Evolutionary conservation across 1,284 basidiomycete genomes (phyloP).

Genomic region (Ustilago nuda): DNA sequence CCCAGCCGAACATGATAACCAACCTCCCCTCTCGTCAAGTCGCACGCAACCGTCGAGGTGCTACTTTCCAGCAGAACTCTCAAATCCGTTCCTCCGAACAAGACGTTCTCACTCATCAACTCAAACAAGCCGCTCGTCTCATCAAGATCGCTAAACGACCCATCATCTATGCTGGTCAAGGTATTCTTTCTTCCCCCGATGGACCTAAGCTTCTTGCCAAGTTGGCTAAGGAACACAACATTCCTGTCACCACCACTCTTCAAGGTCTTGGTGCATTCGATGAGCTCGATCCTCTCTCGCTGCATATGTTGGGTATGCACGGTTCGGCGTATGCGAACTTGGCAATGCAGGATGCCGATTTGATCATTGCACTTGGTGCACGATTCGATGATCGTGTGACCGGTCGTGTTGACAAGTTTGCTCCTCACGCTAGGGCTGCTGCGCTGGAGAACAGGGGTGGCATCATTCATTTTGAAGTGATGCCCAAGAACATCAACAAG

Average conservation of each 20-base stretch:
- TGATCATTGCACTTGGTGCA: constrained; percentile 95
- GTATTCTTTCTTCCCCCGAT: constrained; percentile 83
- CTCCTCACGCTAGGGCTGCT: constrained; percentile 87
- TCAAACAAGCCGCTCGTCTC: constrained; percentile 85
- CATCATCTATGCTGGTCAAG: constrained; percentile 93
- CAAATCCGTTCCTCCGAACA: constrained; percentile 38
- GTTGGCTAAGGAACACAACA: constrained; percentile 86
- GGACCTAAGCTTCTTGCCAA: constrained; percentile 86
- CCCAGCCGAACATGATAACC: constrained; percentile 79
- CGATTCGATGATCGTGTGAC: constrained; percentile 99
- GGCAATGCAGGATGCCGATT: constrained; percentile 96
- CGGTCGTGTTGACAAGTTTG: constrained; percentile 88
- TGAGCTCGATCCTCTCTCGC: constrained; percentile 81
- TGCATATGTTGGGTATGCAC: constrained; percentile 99
- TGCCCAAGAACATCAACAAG: constrained; percentile 99
- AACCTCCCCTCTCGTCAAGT: constrained; percentile 65
- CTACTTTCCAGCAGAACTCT: constrained; percentile 39
- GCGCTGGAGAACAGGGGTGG: constrained; percentile 88
- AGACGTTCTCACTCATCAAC: constrained; percentile 72
- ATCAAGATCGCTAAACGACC: constrained; percentile 93
- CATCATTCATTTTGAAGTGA: constrained; percentile 98
- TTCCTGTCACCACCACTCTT: constrained; percentile 95
- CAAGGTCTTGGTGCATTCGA: constrained; percentile 96
- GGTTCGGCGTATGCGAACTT: constrained; percentile 96
- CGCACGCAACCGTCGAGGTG: constrained; percentile 52